These are phyloP conservation scores for Fraxinus pennsylvanica DNA, from an alignment of 257 asterid genomes.

Conservation along the genomic window DNA sequence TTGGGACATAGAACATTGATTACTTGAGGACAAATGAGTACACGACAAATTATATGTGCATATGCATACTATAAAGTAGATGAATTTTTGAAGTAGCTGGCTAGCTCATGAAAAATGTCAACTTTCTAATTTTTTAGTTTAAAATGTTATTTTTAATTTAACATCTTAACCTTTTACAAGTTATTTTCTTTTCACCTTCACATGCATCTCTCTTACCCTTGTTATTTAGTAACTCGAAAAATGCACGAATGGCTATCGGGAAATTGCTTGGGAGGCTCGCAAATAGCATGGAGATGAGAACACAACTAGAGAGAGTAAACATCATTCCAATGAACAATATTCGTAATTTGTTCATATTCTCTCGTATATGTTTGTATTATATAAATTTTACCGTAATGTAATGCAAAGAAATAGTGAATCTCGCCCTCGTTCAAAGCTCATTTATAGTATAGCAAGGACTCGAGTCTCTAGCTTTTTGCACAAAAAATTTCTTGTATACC, in stretches of 20 bases:
- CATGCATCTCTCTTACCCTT: background rate
- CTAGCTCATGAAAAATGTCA: background rate
- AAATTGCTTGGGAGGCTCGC: background rate
- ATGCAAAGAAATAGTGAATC: too few relatives aligned
- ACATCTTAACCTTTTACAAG: background rate
- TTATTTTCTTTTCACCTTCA: background rate
- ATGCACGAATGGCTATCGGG: background rate
- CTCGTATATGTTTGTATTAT: too few relatives aligned
- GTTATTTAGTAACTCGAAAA: background rate
- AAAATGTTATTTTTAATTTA: too few relatives aligned
- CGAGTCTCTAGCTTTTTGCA: too few relatives aligned
- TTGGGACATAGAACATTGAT: background rate
- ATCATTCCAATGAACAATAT: background rate
- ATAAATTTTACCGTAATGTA: too few relatives aligned
- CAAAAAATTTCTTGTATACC: too few relatives aligned
- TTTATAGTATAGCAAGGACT: too few relatives aligned
- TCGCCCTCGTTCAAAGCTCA: too few relatives aligned
- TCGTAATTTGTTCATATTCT: too few relatives aligned
- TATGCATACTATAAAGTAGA: background rate
- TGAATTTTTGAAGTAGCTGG: background rate
- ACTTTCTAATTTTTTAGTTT: background rate
- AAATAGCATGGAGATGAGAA: background rate
- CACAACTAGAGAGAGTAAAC: too few relatives aligned
- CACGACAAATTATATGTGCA: background rate
- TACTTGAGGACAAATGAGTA: background rate